Base-by-base conservation (phyloP, 2,329 filamentous ascomycete genomes). In the Monascus ruber region DNA sequence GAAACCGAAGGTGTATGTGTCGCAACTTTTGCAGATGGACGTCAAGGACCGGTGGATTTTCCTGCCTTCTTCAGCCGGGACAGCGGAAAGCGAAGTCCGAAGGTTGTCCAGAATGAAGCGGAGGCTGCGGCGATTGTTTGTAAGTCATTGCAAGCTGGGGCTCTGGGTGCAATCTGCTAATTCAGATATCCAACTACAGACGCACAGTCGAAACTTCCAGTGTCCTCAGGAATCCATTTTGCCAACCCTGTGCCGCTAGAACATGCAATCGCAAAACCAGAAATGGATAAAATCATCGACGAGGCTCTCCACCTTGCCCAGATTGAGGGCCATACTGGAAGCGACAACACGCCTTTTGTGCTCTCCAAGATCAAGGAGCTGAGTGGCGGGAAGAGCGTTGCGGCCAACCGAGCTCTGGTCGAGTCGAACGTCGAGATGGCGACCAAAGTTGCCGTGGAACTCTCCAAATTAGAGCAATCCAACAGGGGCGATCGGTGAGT, bases 41-140 rank as follows among this genome's bases (percentile, higher is more conserved):
- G 85, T 31, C 63, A 66, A 25, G 82, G 79, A 1, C 65, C 73
- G 5, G 74, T 95, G 32, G 83, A 94, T 52, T 91, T 96, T 53
- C 91, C 91, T 1, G 86, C 85, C 0, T 98, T 98, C 62, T 98
- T 85, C 75, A 85, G 84, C 0, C 72, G 89, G 32, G 85, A 95
- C 33, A 95, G 88, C 59, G 85, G 87, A 8, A 66, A 83, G 38
- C 78, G 71, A 59, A 94, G 86, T 55, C 89, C 89, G 0, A 75
- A 77, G 24, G 76, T 84, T 1, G 75, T 95, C 33, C 65, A 78
- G 38, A 74, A 81, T 47, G 85, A 93, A 56, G 71, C 71, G 40
- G 84, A 96, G 56, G 91, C 91, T 28, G 91, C 91, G 1, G 79
- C 82, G n/a, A 85, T 96, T 41, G 83, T 94, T 41, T 71, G 76